Conservation (phyloP, 257 asterid genomes). For the Nicotiana knightiana region DNA sequence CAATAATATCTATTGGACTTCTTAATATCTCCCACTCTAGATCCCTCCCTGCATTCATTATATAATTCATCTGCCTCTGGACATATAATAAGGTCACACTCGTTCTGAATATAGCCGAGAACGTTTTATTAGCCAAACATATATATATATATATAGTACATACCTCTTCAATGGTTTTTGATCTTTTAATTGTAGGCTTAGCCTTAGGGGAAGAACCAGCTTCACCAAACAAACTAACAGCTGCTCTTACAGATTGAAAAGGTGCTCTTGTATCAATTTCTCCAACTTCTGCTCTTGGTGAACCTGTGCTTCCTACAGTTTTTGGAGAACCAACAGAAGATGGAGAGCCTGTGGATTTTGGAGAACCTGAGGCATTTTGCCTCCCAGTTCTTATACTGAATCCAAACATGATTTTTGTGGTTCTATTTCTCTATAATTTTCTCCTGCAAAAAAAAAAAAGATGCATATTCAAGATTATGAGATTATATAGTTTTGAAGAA, state of each 20-base stretch:
- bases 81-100: not conserved
- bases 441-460: not conserved
- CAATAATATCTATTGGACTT: no score
- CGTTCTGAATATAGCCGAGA: no score
- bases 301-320: constrained; percentile 12
- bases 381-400: constrained; percentile 31
- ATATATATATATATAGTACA: not conserved
- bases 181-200: constrained; percentile 25
- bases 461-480: not conserved
- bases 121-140: no score
- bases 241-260: constrained; percentile 76
- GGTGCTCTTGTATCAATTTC: constrained; percentile 78
- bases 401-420: constrained; percentile 30
- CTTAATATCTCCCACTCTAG: no score
- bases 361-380: constrained; percentile 40
- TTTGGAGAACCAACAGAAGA: constrained; percentile 31
- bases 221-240: constrained; percentile 65
- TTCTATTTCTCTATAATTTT: not conserved
- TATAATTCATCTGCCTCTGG: no score
- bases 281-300: constrained; percentile 46
- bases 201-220: constrained; percentile 34
- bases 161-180: constrained; percentile 70
- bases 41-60: no score
- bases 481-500: not conserved
- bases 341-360: constrained; percentile 24